Evolutionary conservation across 345 rosid genomes (phyloP), one percentile per base, ranked within the genome.

Genomic region (Lumnitzera racemosa): DNA sequence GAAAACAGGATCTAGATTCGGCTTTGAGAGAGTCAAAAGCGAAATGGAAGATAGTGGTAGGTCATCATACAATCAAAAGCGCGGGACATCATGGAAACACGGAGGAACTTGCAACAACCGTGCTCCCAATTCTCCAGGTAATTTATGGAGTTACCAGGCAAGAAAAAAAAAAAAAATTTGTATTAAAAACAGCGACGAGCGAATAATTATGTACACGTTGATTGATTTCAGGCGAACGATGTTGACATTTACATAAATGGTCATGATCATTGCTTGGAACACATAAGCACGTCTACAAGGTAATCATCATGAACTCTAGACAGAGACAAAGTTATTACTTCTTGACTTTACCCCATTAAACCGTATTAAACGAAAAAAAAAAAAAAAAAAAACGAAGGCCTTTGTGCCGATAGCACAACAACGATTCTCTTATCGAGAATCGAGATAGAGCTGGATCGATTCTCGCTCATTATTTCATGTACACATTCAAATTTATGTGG

Each of bases 201-300:
- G 20, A 5, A 36, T 36, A 36, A 17, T 46, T 46, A 62, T 55
- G 24, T 24, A 15, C 41, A 24, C 17, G 8, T 20, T 59, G 12
- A 27, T 20, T 59, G 12, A 27, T 0, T 54, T n/a, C 67, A 81
- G 86, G 83, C 69, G 60, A 51, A 76, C 15, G 46, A 72, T 52
- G 86, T 76, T 15, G 83, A 81, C 56, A 57, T 78, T 24, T 81
- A 76, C 79, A 60, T 76, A 23, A 81, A 81, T 16, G 86, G 86
- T 11, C 83, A 81, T 31, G 86, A 81, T 48, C 86, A 81, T 41
- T 81, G 81, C 69, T 61, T 81, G 25, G 67, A 76, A 54, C 86
- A 67, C 47, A 71, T 81, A 29, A 11, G 53, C 50, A 69, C 77
- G 54, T 41, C 23, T 4, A 72, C 74, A 16, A 74, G 83, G 86